Evolutionary conservation across 2,329 filamentous ascomycete species (phyloP).

Genomic region (Ilyonectria robusta): DNA sequence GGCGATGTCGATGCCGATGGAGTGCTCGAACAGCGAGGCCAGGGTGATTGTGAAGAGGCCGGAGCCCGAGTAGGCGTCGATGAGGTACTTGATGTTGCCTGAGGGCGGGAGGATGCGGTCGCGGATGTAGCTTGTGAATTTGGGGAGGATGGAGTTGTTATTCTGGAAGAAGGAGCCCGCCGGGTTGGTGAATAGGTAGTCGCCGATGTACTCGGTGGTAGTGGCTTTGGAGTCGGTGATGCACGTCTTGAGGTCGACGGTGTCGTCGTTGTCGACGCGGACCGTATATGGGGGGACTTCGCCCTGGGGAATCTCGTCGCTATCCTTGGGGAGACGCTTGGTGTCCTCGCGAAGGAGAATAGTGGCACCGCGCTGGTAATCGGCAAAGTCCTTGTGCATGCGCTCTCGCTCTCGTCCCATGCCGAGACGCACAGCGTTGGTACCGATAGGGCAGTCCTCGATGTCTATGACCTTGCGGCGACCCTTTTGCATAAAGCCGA

Average conservation of each 20-base stretch:
- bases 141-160: slow-evolving; percentile 96
- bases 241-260: slow-evolving; percentile 87
- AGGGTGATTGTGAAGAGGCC: slow-evolving; percentile 98
- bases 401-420: slow-evolving; percentile 84
- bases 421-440: slow-evolving; percentile 84
- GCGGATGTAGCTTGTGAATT: slow-evolving; percentile 90
- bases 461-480: slow-evolving; percentile 87
- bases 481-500: slow-evolving; percentile 94
- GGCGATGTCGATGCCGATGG: slow-evolving; percentile 92
- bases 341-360: slow-evolving; percentile 92
- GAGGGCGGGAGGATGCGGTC: slow-evolving; percentile 77
- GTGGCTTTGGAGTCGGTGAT: slow-evolving; percentile 88
- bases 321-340: slow-evolving; percentile 71
- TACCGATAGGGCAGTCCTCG: slow-evolving; percentile 97
- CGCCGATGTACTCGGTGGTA: slow-evolving; percentile 89
- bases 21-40: slow-evolving; percentile 85
- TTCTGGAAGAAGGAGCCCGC: slow-evolving; percentile 99
- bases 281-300: slow-evolving; percentile 54
- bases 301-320: slow-evolving; percentile 46
- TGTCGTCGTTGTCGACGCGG: slow-evolving; percentile 66
- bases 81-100: slow-evolving; percentile 81
- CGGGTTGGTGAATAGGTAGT: slow-evolving; percentile 89
- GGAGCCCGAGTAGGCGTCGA: slow-evolving; percentile 97
- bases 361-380: slow-evolving; percentile 87
- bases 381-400: slow-evolving; percentile 77